Percentiles rank a stretch among this genome's conserved stretches.
These are phyloP conservation scores for Vitis rupestris DNA, from an alignment of 164 flowering plant species.

Conservation along the genomic window DNA sequence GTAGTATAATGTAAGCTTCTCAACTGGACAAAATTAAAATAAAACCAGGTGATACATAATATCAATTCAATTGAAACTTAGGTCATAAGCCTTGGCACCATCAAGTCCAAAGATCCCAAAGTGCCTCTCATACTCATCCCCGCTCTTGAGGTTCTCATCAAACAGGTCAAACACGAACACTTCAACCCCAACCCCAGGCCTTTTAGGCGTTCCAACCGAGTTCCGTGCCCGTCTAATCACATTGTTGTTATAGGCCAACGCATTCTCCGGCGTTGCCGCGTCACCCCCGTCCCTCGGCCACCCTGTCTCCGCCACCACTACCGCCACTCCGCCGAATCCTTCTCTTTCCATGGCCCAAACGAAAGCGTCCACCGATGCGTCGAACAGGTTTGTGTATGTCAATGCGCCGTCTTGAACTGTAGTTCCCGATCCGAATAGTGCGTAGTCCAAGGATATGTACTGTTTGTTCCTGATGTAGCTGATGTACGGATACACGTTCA, in stretches of 20 bases:
- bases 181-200: conserved; percentile 43
- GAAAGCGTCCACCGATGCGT: conserved; percentile 40
- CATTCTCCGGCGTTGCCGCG: conserved; percentile 37
- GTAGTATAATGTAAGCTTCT: too few relatives aligned
- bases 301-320: conserved; percentile 49
- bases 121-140: conserved; percentile 45
- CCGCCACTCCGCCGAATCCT: conserved; percentile 29
- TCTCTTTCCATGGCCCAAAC: conserved; percentile 40
- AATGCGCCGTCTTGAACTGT: conserved; percentile 16
- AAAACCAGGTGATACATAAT: not conserved
- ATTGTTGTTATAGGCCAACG: conserved; percentile 37
- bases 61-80: conserved; percentile 25
- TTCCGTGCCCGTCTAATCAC: conserved; percentile 24
- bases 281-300: conserved; percentile 43
- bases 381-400: conserved; percentile 35
- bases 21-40: too few relatives aligned
- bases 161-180: conserved; percentile 47
- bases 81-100: conserved; percentile 42
- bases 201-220: conserved; percentile 39
- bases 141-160: conserved; percentile 43
- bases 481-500: conserved; percentile 47
- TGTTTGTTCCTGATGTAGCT: conserved; percentile 27
- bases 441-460: conserved; percentile 32
- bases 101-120: conserved; percentile 43
- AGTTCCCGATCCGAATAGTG: conserved; percentile 22